A percentile compares a stretch with the other conserved stretches of the same genome.
phyloP scores from a whole-genome alignment of 2,329 filamentous ascomycete genomes.

The Colletotrichum costaricense region DNA sequence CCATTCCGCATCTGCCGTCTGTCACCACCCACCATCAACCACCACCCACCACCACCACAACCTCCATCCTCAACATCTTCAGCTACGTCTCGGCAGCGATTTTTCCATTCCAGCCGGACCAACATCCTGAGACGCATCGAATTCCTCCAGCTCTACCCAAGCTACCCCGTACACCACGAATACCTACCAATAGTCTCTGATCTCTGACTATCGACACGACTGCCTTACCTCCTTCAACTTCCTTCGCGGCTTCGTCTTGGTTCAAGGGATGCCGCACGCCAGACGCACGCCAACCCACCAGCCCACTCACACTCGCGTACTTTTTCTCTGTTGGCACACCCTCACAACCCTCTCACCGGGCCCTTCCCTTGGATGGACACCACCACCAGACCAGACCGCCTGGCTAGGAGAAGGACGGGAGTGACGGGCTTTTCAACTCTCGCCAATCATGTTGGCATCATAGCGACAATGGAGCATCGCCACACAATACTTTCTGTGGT shows the following conservation, averaged over 20 bases:
- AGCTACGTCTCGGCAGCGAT: neutral
- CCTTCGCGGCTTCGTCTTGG: neutral
- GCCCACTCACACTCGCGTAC: neutral
- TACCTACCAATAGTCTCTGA: neutral
- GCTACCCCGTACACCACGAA: neutral
- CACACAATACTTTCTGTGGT: neutral
- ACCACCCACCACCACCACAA: too few species aligned
- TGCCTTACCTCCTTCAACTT: neutral
- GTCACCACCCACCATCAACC: neutral
- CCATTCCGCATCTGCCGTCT: neutral
- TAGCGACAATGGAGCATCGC: neutral
- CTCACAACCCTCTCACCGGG: neutral
- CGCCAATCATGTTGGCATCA: neutral
- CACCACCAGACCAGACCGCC: neutral
- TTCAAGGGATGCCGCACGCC: neutral
- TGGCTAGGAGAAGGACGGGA: neutral
- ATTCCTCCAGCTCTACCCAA: constrained; percentile 1
- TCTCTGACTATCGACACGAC: neutral
- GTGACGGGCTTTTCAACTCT: neutral
- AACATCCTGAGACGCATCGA: neutral
- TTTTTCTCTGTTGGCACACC: neutral
- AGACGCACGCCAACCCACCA: constrained; percentile 14
- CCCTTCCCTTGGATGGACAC: neutral
- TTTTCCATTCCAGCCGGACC: neutral
- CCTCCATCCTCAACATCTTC: neutral